A percentile compares a stretch with the other conserved stretches of the same genome.
These are phyloP conservation scores for Sphaceloma murrayae DNA, from an alignment of 2,329 filamentous ascomycete species.

Conservation along the genomic window DNA sequence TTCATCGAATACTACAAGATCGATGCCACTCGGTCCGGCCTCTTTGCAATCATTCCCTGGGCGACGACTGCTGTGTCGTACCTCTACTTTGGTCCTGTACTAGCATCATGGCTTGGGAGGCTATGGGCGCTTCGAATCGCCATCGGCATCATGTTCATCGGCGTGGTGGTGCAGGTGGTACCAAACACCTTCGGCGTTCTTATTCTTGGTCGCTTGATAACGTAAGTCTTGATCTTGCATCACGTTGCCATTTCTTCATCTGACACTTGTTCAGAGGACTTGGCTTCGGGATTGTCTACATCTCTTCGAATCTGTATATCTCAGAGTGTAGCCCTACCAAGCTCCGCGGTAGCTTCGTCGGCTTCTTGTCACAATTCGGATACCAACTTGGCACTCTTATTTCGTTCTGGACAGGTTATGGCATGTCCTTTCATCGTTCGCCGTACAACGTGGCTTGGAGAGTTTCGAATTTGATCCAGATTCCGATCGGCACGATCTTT, in stretches of 20 bases:
- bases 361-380: slow-evolving; percentile 35
- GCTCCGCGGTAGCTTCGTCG: slow-evolving; percentile 35
- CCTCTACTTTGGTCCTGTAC: slow-evolving; percentile 32
- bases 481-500: slow-evolving; percentile 34
- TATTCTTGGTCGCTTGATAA: slow-evolving; percentile 34
- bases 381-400: slow-evolving; percentile 38
- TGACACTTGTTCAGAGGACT: slow-evolving; percentile 27
- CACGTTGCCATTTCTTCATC: too few species aligned
- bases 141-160: slow-evolving; percentile 33
- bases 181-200: slow-evolving; percentile 36
- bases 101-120: slow-evolving; percentile 32
- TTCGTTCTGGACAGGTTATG: slow-evolving; percentile 38
- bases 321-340: slow-evolving; percentile 35
- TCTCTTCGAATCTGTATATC: slow-evolving; percentile 36
- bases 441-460: slow-evolving; percentile 38
- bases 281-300: slow-evolving; percentile 36
- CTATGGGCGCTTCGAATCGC: slow-evolving; percentile 35
- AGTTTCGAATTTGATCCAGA: slow-evolving; percentile 35
- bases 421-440: slow-evolving; percentile 34
- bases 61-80: slow-evolving; percentile 35
- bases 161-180: slow-evolving; percentile 34
- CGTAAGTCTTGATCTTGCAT: too few species aligned
- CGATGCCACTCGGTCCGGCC: slow-evolving; percentile 29
- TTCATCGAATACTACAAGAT: slow-evolving; percentile 35
- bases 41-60: slow-evolving; percentile 37